Evolutionary conservation across 148 eudicot genomes (phyloP).

Genomic region (Amaranthus hypochondriacus): DNA sequence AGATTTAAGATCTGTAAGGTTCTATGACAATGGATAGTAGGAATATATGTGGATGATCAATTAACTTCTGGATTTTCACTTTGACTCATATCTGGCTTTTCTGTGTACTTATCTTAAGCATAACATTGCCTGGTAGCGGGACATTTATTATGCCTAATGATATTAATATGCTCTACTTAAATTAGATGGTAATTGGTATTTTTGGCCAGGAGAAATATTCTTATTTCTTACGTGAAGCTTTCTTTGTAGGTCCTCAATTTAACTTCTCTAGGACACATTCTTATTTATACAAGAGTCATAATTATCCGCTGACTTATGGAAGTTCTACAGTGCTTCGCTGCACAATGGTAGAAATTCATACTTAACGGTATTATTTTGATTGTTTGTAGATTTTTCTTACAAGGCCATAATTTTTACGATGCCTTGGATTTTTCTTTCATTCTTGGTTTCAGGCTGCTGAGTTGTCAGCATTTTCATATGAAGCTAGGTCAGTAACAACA

Average conservation of each 20-base stretch:
- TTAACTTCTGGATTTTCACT: too few relatives aligned
- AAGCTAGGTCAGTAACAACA: slow-evolving; percentile 42
- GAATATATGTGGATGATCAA: too few relatives aligned
- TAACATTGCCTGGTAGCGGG: too few relatives aligned
- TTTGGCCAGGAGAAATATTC: not conserved
- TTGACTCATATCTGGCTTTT: too few relatives aligned
- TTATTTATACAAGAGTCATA: slow-evolving; percentile 34
- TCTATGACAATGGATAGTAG: too few relatives aligned
- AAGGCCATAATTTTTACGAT: slow-evolving; percentile 3
- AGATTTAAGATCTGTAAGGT: too few relatives aligned
- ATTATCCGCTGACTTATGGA: slow-evolving; percentile 32
- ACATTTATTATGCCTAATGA: too few relatives aligned
- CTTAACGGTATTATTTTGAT: slow-evolving; percentile 5
- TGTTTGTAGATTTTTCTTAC: slow-evolving; percentile 5
- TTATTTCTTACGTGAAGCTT: slow-evolving; percentile 3
- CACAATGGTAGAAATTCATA: slow-evolving; percentile 34
- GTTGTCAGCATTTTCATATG: slow-evolving; percentile 32
- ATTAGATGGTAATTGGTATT: not conserved
- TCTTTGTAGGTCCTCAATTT: slow-evolving; percentile 29
- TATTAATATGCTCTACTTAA: too few relatives aligned
- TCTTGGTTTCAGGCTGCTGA: slow-evolving; percentile 38
- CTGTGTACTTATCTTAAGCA: too few relatives aligned
- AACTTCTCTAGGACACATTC: slow-evolving; percentile 26
- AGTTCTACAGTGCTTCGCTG: slow-evolving; percentile 33
- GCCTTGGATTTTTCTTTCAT: slow-evolving; percentile 8